Evolutionary conservation across 495 filamentous ascomycete genomes (phyloP), one percentile per base, ranked within the genome.

Genomic region (Neurospora cerealis): DNA sequence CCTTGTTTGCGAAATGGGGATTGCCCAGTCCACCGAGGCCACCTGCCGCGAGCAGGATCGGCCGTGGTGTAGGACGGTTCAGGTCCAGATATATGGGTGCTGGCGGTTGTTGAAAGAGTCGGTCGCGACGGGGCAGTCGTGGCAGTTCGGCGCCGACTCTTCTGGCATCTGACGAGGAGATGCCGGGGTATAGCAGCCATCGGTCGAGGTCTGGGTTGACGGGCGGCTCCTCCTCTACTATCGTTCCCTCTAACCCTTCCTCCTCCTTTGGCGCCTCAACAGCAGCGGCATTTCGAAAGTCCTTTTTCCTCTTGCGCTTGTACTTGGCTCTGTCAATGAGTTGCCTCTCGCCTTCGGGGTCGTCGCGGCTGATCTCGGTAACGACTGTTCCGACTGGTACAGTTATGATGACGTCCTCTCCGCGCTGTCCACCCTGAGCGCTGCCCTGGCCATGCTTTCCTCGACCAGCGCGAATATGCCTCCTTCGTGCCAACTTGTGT

Each of bases 381-480:
- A 99, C 87, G 13, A 98, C 91, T 0, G 96, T 98, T 17, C 96
- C 96, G 10, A 98, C 92, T 1, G 96, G 96, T 8, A 99, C 96
- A 42, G 92, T 89, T 60, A 99, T 89, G 71, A 98, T 83, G 3
- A 98, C 80, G 83, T 99, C 96, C 1, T 93, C 90, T 28, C 96
- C 96, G 71, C 93, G 87, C 78, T 89, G 88, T 2, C 96, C 96
- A 40, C 93, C 91, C 71, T 89, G 88, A 70, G 87, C 88, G 78
- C 93, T 95, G 3, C 96, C 96, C 81, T 93, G 91, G 8, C 96
- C 96, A 78, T 93, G 93, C 78, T 88, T 92, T 6, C 96, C 96
- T 72, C 91, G 84, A 6, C 90, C 90, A 1, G 96, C 96, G 77
- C 91, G 91, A 40, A 98, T 81, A 34, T 91, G 83, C 3, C 93